These are phyloP conservation scores for Syzygium grande DNA, from an alignment of 345 rosid genomes.

Conservation along the genomic window DNA sequence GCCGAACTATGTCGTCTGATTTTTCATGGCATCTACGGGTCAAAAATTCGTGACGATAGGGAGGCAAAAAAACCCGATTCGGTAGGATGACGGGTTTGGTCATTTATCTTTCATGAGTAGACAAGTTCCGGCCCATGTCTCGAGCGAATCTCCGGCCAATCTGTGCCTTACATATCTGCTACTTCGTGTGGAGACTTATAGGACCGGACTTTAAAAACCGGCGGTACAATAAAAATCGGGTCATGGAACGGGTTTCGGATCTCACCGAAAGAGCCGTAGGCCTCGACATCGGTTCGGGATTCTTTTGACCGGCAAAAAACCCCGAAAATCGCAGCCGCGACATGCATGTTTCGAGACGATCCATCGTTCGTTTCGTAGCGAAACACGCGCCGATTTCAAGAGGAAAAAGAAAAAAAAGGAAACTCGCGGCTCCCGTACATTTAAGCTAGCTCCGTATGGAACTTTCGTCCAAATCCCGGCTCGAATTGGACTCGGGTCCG, in stretches of 20 bases:
- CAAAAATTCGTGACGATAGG: background rate
- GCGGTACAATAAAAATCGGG: background rate
- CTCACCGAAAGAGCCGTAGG: background rate
- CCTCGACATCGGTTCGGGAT: background rate
- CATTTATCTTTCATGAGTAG: background rate
- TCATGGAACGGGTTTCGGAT: background rate
- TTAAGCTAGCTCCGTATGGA: background rate
- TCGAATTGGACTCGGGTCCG: background rate
- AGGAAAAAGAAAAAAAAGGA: too few species aligned
- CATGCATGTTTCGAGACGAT: background rate
- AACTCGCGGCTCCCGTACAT: fast-evolving
- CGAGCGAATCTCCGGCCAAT: background rate
- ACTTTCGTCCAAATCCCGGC: fast-evolving
- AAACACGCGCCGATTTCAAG: fast-evolving
- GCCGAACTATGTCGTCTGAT: background rate
- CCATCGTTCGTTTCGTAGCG: fast-evolving
- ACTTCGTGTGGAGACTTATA: background rate
- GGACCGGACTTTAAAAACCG: background rate
- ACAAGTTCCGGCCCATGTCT: background rate
- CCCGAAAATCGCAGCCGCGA: too few species aligned
- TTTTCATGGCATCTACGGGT: background rate
- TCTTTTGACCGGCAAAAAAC: too few species aligned
- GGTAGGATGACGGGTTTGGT: too few species aligned
- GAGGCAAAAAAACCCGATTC: too few species aligned
- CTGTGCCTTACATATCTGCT: background rate